Evolutionary conservation across 148 eudicot genomes (phyloP), one percentile per base, ranked within the genome.

Genomic region (Vaccinium vitisidaea): DNA sequence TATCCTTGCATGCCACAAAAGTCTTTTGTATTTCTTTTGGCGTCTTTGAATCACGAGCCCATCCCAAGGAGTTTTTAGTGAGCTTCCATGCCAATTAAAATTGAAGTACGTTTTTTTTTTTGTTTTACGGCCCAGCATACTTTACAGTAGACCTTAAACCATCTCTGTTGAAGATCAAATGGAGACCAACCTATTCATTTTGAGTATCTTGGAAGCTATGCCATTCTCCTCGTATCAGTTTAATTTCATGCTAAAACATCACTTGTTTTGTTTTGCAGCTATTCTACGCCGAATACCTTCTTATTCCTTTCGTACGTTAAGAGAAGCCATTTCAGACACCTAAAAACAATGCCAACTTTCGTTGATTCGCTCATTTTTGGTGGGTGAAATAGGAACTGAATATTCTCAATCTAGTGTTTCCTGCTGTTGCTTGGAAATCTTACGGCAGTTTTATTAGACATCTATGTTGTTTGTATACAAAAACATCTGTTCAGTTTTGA

Each of bases 201-300:
- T 67, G 32, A 8, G 13, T 67, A 67, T 67, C 2, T 67, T 67
- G 73, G 25, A 67, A 67, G 73, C 25, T 67, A 25, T 25, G 14
- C 5, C 39, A 25, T 25, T 67, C 73, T 23, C 30, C 18, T 21
- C 39, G 11, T 18, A 61, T 27, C 3, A 11, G 23, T 80, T 83
- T n/a, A 19, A 61, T 80, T 43, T 49, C 43, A 21, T 56, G 27
- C 16, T 16, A n/a, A 54, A 2, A 1, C n/a, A 30, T 52, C 19
- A 46, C 56, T 61, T 4, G 43, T 14, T 82, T 69, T 30, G 5
- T 21, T 55, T 11, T 90, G 87, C 91, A 90, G 92, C 80, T 90
- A 8, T 90, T 90, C 65, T 90, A 90, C 71, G 89, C 91, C 0
- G 92, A 90, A 75, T 90, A 90, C 77, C 59, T 90, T 36, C 88